These are phyloP conservation scores for Monosporascus sp. DNA, from an alignment of 2,329 filamentous ascomycete genomes.

Conservation along the genomic window DNA sequence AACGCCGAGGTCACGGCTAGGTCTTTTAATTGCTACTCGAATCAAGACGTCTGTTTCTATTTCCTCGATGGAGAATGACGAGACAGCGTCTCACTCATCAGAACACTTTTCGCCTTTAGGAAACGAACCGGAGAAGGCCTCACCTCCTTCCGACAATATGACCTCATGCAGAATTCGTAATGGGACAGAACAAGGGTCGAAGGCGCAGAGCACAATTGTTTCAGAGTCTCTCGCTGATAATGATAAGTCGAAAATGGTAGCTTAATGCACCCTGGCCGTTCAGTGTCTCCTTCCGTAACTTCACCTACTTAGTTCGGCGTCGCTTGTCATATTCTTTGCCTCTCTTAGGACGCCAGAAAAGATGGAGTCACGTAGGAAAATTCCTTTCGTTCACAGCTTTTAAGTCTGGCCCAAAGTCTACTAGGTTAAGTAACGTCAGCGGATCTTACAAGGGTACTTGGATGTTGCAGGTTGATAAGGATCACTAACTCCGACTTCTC, in stretches of 20 bases:
- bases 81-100: not conserved
- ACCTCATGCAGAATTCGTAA: not conserved
- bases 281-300: no score
- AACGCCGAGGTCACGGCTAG: not conserved
- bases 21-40: not conserved
- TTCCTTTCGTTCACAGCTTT: not conserved
- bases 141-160: not conserved
- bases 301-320: no score
- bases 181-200: not conserved
- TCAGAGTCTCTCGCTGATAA: not conserved
- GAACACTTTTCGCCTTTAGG: not conserved
- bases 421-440: not conserved
- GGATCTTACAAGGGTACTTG: not conserved
- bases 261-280: no score
- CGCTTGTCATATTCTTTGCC: not conserved
- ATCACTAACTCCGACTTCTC: no score
- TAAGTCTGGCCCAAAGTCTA: no score
- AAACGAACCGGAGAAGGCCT: not conserved
- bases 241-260: not conserved
- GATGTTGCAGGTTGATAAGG: not conserved
- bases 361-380: not conserved
- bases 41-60: no score
- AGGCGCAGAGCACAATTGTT: not conserved
- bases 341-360: not conserved
- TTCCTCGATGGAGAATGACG: no score